Base-by-base conservation (phyloP, 2,329 filamentous ascomycete species). In the Tolypocladium nubicola region DNA sequence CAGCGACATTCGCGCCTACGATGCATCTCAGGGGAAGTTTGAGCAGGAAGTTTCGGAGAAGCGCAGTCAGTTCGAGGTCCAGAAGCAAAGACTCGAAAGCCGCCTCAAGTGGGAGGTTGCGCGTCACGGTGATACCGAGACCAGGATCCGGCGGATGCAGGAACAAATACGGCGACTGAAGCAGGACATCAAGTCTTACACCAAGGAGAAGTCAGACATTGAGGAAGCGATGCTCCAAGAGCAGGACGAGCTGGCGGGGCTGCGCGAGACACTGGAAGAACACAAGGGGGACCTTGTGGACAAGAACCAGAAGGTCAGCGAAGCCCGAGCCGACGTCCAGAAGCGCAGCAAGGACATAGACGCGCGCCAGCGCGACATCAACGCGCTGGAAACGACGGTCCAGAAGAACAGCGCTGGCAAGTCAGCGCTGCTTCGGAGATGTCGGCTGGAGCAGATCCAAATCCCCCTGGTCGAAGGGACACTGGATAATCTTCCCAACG, bases 371-470 rank as follows among this genome's bases (percentile, higher is more conserved):
- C 92, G 89, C 67, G 85, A 85, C 49, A 88, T 99, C 58, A 85
- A 83, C 58, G 82, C 79, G 7, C 76, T 95, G n/a, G 92, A 97
- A 71, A 86, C 87, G 1, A 87, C 91, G 60, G 85, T 96, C 54
- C 90, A 96, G 71, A 89, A 88, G 66, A 90, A 90, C 67, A 89
- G 88, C 58, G 86, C 90, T 0, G 85, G 84, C 65, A 89, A 94
- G 68, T 96, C 96, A 68, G 86, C 86, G 50, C 76, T 96, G 52
- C 81, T 99, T 55, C 85, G 91, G 67, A 85, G 90, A 61, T 97
- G 93, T 77, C 93, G 95, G 69, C 84, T 99, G 52, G 93, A 97
- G 69, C 92, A 97, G 67, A 89, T 97, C 63, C 85, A 88, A 61
- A 81, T 99, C 58, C 94, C 94, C 2, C 79, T 99, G 26, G 76